Base-by-base conservation (phyloP, 1,284 basidiomycete genomes). In the Tremellales sp. region DNA sequence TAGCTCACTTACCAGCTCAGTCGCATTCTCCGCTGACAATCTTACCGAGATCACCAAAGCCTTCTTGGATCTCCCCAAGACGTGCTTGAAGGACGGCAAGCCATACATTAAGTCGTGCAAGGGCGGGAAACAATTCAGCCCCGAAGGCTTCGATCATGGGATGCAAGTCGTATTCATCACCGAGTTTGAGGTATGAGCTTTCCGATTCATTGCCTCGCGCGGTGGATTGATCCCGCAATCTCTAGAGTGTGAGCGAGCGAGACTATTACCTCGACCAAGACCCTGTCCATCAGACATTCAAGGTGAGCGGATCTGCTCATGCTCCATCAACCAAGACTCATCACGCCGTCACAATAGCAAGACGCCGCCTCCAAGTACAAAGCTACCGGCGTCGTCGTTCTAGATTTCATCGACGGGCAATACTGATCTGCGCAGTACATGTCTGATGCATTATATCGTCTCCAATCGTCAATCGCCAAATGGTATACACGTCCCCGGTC, bases 161-260 rank as follows among this genome's bases (percentile, higher is more conserved):
- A 60, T 66, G 57, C 51, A 67, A 40, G 56, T 66, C n/a, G 59
- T 61, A 5, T 70, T 68, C 44, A 22, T 71, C 8, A 49, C 65
- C 50, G 63, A 67, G 44, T 71, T 71, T 45, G 56, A 56, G 35
- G 65, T 65, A 33, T 22, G 10, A 3, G 29, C 16, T 18, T 12
- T 14, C 6, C 7, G 14, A 2, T 4, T 19, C 5, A 12, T 6
- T 31, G 22, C 12, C 14, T 6, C 5, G n/a, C 22, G 24, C 13
- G 27, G 3, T 19, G 13, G 4, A 25, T 12, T n/a, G 24, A 18
- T 6, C 40, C 50, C 54, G 41, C 48, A 37, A 18, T 28, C 4
- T 7, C 8, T 40, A 68, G 66, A 63, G 47, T 39, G 48, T 58
- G 12, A 56, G 55, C 7, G 66, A 71, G 41, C 40, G 56, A 6